Conservation (phyloP, 768 basidiomycete species). For the Nevesoporus exiguus region DNA sequence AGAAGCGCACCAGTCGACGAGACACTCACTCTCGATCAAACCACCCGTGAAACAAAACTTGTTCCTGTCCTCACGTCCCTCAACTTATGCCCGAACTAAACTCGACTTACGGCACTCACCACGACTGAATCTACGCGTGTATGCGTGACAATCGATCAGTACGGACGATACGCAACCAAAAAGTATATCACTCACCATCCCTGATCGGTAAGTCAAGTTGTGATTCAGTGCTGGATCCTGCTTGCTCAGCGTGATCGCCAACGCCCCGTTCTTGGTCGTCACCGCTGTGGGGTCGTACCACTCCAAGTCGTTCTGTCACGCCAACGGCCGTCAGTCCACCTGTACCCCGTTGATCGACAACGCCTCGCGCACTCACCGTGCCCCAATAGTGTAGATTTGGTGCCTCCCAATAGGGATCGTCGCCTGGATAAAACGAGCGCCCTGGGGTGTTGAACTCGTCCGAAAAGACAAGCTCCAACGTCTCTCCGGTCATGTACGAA, state of each 20-base stretch:
- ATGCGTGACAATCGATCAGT: conserved; percentile 22
- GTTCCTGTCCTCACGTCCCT: conserved; percentile 37
- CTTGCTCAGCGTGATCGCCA: conserved; percentile 48
- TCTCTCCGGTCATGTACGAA: conserved; percentile 36
- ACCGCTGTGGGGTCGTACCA: conserved; percentile 56
- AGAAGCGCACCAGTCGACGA: not conserved
- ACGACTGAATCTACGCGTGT: conserved; percentile 27
- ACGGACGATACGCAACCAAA: conserved; percentile 11
- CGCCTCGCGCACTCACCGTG: conserved; percentile 33
- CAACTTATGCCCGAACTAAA: not conserved
- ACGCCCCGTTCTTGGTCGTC: conserved; percentile 49
- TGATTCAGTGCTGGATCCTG: conserved; percentile 41
- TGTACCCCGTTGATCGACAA: no score
- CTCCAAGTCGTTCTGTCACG: conserved; percentile 40
- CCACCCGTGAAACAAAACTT: conserved; percentile 84
- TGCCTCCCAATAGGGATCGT: conserved; percentile 59
- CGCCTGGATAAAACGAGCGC: conserved; percentile 65
- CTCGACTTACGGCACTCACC: conserved; percentile 13
- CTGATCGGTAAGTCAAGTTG: conserved; percentile 44
- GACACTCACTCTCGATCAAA: conserved; percentile 46
- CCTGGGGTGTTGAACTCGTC: conserved; percentile 82
- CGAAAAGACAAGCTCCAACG: conserved; percentile 60
- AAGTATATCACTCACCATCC: conserved; percentile 28
- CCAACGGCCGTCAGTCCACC: conserved; percentile 7
- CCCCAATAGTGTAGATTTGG: conserved; percentile 68